These are phyloP conservation scores for Phaeotremella skinneri DNA, from an alignment of 768 basidiomycete species.

Conservation along the genomic window DNA sequence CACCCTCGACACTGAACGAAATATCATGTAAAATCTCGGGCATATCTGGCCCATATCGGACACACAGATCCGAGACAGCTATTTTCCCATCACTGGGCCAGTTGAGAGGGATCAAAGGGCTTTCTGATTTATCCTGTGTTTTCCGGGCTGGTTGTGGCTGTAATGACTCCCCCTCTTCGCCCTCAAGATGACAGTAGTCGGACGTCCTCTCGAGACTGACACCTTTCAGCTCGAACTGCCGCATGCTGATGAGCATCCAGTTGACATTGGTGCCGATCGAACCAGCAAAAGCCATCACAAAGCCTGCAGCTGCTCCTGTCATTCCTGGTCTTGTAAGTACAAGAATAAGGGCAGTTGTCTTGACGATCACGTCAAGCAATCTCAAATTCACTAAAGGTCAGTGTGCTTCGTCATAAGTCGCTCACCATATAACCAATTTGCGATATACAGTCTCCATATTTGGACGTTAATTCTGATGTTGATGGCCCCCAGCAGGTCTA, in stretches of 20 bases:
- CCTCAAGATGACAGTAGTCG: constrained; percentile 38
- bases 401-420: neutral
- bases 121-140: constrained; percentile 3
- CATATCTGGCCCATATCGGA: constrained; percentile 30
- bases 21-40: constrained; percentile 45
- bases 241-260: constrained; percentile 20
- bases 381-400: constrained; percentile 19
- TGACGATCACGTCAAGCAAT: constrained; percentile 24
- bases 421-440: constrained; percentile 32
- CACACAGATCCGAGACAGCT: constrained; percentile 21
- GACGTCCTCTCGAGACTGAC: constrained; percentile 34
- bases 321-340: constrained; percentile 18
- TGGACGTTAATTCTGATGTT: constrained; percentile 2
- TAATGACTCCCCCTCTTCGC: constrained; percentile 33
- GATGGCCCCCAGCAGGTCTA: constrained; percentile 17
- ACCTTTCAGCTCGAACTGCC: constrained; percentile 31
- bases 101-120: constrained; percentile 1
- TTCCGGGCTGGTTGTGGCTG: constrained; percentile 5
- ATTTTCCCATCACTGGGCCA: constrained; percentile 27
- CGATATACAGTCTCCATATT: constrained; percentile 28
- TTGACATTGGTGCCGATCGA: constrained; percentile 24
- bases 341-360: constrained; percentile 21
- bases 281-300: constrained; percentile 33
- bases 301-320: constrained; percentile 31
- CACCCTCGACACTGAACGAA: constrained; percentile 30